Evolutionary conservation across 2,329 filamentous ascomycete species (phyloP).

Genomic region (Ophiostoma tasmaniense): DNA sequence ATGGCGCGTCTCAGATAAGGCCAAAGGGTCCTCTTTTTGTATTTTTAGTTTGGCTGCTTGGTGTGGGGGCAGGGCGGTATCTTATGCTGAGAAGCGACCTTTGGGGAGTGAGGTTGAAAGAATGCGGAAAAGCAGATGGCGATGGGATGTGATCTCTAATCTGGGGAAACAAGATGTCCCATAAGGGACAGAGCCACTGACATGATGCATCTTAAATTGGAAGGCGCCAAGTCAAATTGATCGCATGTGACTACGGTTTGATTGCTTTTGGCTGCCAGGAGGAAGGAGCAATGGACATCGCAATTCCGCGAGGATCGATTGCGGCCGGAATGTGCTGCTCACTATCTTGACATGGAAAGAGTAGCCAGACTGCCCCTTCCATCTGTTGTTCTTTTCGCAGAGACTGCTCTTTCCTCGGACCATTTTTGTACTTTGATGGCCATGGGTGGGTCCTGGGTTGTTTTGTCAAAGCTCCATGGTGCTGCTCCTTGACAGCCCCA

Average conservation of each 20-base stretch:
- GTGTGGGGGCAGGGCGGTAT: not conserved
- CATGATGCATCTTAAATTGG: not conserved
- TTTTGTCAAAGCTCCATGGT: too few species aligned
- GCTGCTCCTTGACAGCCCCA: not conserved
- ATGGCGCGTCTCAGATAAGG: conserved; percentile 16
- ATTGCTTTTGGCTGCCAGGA: not conserved
- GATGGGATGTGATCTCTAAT: not conserved
- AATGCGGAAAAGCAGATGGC: not conserved
- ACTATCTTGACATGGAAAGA: not conserved
- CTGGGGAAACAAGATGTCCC: not conserved
- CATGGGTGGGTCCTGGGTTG: not conserved
- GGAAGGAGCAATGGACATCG: conserved; percentile 1
- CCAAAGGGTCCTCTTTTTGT: not conserved
- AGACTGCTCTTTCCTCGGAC: not conserved
- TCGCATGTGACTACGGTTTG: not conserved
- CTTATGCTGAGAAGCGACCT: not conserved
- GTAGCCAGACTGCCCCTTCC: not conserved
- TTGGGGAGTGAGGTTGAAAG: not conserved
- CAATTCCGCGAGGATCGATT: not conserved
- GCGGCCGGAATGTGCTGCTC: not conserved
- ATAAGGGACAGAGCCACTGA: not conserved
- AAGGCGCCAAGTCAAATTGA: not conserved
- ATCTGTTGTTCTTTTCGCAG: not conserved
- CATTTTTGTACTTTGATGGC: too few species aligned
- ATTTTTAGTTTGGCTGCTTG: not conserved